These are phyloP conservation scores for Fusarium caatingaense DNA, from an alignment of 2,329 filamentous ascomycete genomes.

Conservation along the genomic window DNA sequence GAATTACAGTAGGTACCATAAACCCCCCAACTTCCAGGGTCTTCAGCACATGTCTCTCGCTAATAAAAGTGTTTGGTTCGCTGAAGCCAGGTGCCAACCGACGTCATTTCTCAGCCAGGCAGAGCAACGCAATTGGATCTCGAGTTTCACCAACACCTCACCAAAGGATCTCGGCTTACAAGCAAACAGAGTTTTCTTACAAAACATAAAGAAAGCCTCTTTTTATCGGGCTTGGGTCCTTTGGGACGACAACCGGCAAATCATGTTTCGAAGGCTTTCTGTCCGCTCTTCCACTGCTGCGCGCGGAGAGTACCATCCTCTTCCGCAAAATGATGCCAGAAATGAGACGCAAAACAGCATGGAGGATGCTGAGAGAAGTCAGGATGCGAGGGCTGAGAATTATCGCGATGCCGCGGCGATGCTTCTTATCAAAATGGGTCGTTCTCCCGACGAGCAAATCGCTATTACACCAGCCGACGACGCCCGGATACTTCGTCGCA, in stretches of 20 bases:
- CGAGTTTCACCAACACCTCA: slow-evolving; percentile 6
- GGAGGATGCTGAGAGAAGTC: not conserved
- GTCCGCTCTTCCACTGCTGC: slow-evolving; percentile 7
- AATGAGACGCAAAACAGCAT: slow-evolving; percentile 18
- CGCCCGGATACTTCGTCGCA: slow-evolving; percentile 52
- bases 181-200: not conserved
- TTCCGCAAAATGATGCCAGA: slow-evolving; percentile 37
- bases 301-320: slow-evolving; percentile 39
- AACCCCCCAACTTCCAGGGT: not conserved
- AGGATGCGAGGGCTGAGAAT: not conserved
- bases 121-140: not conserved
- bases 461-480: slow-evolving; percentile 50
- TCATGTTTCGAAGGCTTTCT: slow-evolving; percentile 39
- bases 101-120: slow-evolving; percentile 17
- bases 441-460: slow-evolving; percentile 50
- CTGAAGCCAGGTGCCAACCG: not conserved
- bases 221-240: slow-evolving; percentile 4
- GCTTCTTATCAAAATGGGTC: slow-evolving; percentile 56
- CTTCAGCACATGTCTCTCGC: not conserved
- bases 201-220: too few relatives aligned
- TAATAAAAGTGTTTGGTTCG: not conserved
- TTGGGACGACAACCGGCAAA: not conserved
- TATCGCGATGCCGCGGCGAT: slow-evolving; percentile 60
- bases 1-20: slow-evolving; percentile 7
- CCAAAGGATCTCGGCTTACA: slow-evolving; percentile 15